Conservation (phyloP, 2,329 filamentous ascomycete genomes). For the Penicillium capsulatum region DNA sequence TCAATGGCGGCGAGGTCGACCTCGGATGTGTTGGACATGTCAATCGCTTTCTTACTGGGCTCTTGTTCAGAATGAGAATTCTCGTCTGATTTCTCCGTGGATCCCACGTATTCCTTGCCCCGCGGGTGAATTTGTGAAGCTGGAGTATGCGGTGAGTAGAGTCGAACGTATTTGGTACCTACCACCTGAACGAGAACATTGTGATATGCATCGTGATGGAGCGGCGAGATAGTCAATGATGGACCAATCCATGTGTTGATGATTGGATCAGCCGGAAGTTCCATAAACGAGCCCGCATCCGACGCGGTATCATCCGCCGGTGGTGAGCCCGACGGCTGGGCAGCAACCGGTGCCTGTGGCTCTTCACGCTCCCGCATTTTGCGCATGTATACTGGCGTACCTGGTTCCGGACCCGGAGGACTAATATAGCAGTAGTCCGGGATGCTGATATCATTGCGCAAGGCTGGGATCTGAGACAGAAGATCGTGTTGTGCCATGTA, state of each 20-base stretch:
- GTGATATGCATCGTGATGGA: constrained; percentile 92
- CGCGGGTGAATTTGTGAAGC: constrained; percentile 39
- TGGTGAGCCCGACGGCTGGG: neutral
- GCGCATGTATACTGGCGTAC: constrained; percentile 44
- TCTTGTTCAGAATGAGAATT: constrained; percentile 2
- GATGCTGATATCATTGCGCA: constrained; percentile 70
- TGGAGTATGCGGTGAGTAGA: constrained; percentile 69
- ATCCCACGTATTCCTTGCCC: constrained; percentile 35
- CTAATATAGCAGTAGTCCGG: constrained; percentile 81
- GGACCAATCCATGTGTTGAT: constrained; percentile 95
- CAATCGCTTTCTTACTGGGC: constrained; percentile 47
- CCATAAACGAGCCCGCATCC: constrained; percentile 12
- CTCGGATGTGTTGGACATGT: constrained; percentile 87
- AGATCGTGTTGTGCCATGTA: constrained; percentile 94
- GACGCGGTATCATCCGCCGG: constrained; percentile 4
- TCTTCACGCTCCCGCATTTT: constrained; percentile 29
- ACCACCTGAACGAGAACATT: constrained; percentile 88
- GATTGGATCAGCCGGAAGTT: constrained; percentile 51
- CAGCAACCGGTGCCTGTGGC: neutral
- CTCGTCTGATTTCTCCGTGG: constrained; percentile 6
- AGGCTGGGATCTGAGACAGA: constrained; percentile 71
- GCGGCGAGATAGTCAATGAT: constrained; percentile 77
- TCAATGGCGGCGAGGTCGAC: constrained; percentile 71
- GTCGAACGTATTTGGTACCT: constrained; percentile 83
- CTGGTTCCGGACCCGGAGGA: constrained; percentile 55